phyloP scores from a whole-genome alignment of 2,329 filamentous ascomycete genomes.

The Cladorrhinum sp. region DNA sequence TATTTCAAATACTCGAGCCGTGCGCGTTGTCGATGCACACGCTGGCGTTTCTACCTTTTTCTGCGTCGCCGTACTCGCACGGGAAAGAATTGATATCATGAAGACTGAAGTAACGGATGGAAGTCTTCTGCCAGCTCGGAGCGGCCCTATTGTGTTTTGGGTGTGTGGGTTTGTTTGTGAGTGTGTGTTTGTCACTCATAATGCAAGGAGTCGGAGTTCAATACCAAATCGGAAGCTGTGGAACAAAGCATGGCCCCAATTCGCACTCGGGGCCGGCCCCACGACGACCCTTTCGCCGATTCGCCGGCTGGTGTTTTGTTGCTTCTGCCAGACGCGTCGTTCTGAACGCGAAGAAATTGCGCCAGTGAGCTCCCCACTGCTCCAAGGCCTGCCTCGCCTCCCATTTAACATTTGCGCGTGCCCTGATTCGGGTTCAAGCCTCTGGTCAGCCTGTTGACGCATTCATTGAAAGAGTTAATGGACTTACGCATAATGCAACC shows the following conservation, averaged over 20 bases:
- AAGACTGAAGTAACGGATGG: constrained; percentile 92
- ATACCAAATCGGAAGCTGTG: constrained; percentile 9
- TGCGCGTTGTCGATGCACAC: constrained; percentile 93
- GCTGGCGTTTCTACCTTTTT: constrained; percentile 91
- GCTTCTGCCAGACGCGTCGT: not conserved
- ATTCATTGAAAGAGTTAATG: too few relatives aligned
- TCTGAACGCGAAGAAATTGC: not conserved
- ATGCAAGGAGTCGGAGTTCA: constrained; percentile 1
- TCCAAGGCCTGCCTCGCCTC: too few relatives aligned
- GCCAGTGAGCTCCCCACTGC: too few relatives aligned
- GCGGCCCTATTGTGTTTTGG: too few relatives aligned
- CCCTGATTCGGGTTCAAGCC: too few relatives aligned
- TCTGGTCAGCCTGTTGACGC: too few relatives aligned
- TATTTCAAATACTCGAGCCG: constrained; percentile 92
- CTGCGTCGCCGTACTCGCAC: constrained; percentile 88
- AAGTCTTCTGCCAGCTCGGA: constrained; percentile 73
- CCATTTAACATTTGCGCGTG: too few relatives aligned
- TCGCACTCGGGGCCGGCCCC: not conserved
- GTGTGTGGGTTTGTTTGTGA: too few relatives aligned
- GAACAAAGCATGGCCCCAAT: too few relatives aligned
- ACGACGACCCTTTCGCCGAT: not conserved
- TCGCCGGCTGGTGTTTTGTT: not conserved
- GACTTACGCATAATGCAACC: too few relatives aligned
- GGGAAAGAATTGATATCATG: constrained; percentile 99
- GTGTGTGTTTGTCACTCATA: too few relatives aligned